These are phyloP conservation scores for Tothia fuscella DNA, from an alignment of 2,329 filamentous ascomycete genomes.

Conservation along the genomic window DNA sequence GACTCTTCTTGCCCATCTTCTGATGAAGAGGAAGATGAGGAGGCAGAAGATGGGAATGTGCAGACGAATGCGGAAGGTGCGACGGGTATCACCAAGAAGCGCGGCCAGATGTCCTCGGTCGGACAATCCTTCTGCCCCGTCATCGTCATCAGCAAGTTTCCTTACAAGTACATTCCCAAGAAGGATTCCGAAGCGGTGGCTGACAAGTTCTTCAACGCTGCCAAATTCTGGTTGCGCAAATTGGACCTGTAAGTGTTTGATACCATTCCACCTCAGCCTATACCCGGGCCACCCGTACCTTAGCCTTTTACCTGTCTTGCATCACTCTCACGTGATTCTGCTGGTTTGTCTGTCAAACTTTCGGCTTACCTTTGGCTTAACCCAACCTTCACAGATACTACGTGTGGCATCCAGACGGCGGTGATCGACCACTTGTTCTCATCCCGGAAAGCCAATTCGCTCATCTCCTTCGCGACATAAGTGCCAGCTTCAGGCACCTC, in stretches of 20 bases:
- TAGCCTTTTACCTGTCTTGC: too few relatives aligned
- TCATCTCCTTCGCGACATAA: constrained; percentile 52
- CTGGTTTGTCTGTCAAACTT: too few relatives aligned
- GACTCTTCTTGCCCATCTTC: background rate
- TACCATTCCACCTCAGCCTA: too few relatives aligned
- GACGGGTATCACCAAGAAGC: background rate
- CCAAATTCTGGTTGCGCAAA: constrained; percentile 44
- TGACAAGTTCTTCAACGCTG: constrained; percentile 44
- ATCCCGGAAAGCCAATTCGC: constrained; percentile 56
- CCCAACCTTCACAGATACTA: constrained; percentile 47
- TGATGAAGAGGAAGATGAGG: background rate
- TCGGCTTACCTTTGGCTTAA: too few relatives aligned
- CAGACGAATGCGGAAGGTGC: too few relatives aligned
- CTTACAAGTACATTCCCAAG: constrained; percentile 46
- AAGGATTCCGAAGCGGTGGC: constrained; percentile 34
- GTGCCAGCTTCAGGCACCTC: constrained; percentile 39
- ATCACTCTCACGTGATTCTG: too few relatives aligned
- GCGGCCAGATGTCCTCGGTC: constrained; percentile 22
- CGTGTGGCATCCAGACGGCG: constrained; percentile 41
- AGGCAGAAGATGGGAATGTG: background rate
- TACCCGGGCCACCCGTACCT: too few relatives aligned
- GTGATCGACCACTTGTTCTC: constrained; percentile 49
- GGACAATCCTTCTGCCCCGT: constrained; percentile 29
- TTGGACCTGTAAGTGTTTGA: constrained; percentile 79
- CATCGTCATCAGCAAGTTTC: constrained; percentile 43